A percentile compares a stretch with the other conserved stretches of the same genome.
phyloP scores from a whole-genome alignment of 306 rosid genomes.

The Vicia villosa region DNA sequence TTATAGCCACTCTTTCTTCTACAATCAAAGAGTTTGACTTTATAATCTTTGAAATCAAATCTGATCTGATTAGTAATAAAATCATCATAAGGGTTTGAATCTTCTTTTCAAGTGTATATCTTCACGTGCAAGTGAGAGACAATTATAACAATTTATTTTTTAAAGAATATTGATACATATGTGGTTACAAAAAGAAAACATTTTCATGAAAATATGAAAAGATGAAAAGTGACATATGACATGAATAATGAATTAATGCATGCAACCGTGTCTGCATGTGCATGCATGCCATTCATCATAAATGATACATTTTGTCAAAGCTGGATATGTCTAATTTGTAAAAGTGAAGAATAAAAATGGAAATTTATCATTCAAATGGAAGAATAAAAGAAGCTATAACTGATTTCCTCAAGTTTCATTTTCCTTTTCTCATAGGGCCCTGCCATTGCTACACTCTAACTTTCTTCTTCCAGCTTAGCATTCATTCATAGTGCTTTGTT shows the following conservation, averaged over 20 bases:
- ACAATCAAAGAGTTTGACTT: background rate
- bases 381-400: slow-evolving; percentile 38
- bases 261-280: slow-evolving; percentile 32
- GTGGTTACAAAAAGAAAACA: slow-evolving; percentile 7
- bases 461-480: slow-evolving; percentile 40
- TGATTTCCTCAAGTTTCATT: slow-evolving; percentile 22
- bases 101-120: slow-evolving; percentile 28
- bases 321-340: slow-evolving; percentile 31
- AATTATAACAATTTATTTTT: slow-evolving; percentile 9
- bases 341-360: slow-evolving; percentile 32
- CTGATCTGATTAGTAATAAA: too few relatives aligned
- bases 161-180: background rate
- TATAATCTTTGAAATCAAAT: background rate
- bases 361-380: slow-evolving; percentile 33
- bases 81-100: background rate
- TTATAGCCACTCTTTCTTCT: slow-evolving; percentile 15
- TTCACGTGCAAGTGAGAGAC: slow-evolving; percentile 13
- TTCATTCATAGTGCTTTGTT: slow-evolving; percentile 29
- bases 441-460: slow-evolving; percentile 25
- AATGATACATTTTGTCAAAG: slow-evolving; percentile 26
- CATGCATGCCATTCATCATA: slow-evolving; percentile 40
- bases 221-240: slow-evolving; percentile 11
- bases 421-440: slow-evolving; percentile 36
- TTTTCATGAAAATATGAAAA: slow-evolving; percentile 3
- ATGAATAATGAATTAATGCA: slow-evolving; percentile 13